These are phyloP conservation scores for Nemania abortiva DNA, from an alignment of 2,329 filamentous ascomycete species.

Conservation along the genomic window DNA sequence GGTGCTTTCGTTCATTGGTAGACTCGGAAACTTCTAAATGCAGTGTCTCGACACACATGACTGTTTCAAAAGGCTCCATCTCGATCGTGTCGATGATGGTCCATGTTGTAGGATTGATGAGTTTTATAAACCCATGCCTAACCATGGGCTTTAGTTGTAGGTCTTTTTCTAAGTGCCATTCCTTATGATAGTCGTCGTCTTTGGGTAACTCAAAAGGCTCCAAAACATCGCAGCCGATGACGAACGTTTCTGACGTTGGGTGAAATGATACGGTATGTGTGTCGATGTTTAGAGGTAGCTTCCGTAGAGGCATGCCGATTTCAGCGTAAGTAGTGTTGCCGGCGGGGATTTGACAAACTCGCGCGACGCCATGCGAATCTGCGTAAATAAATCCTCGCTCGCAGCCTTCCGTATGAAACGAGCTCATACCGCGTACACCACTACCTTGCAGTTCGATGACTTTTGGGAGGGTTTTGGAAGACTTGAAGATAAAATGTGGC, in stretches of 20 bases:
- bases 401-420: slow-evolving; percentile 81
- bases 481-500: slow-evolving; percentile 85
- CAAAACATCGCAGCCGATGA: slow-evolving; percentile 75
- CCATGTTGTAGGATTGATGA: slow-evolving; percentile 83
- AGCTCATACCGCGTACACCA: slow-evolving; percentile 76
- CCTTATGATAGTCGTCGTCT: slow-evolving; percentile 84
- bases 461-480: slow-evolving; percentile 79
- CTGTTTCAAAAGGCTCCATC: slow-evolving; percentile 79
- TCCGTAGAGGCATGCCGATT: slow-evolving; percentile 79
- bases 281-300: slow-evolving; percentile 77
- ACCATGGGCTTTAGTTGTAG: slow-evolving; percentile 72
- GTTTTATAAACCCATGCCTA: slow-evolving; percentile 78
- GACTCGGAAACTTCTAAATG: slow-evolving; percentile 91
- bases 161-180: slow-evolving; percentile 82
- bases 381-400: slow-evolving; percentile 87
- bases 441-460: slow-evolving; percentile 78
- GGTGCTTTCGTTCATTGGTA: slow-evolving; percentile 84
- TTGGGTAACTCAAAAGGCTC: slow-evolving; percentile 86
- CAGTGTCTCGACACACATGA: slow-evolving; percentile 85
- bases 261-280: slow-evolving; percentile 82
- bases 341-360: slow-evolving; percentile 77
- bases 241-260: slow-evolving; percentile 78
- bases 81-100: slow-evolving; percentile 80
- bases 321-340: slow-evolving; percentile 75
- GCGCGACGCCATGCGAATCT: slow-evolving; percentile 77